phyloP scores from a whole-genome alignment of 2,329 filamentous ascomycete genomes.

The Pseudocercospora eumusae region DNA sequence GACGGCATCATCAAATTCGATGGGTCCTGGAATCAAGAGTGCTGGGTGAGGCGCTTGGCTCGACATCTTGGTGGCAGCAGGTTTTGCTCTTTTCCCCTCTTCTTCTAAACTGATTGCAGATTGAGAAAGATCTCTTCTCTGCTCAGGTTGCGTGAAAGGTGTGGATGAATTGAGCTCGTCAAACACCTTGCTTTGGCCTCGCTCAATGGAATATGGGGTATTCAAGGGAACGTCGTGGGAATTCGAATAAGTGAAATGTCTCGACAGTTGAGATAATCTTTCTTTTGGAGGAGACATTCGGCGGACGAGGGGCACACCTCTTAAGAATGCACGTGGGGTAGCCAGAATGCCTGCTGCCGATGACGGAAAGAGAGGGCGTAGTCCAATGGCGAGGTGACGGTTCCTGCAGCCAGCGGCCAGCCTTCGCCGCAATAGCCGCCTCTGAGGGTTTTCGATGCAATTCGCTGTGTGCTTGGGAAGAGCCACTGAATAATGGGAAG shows the following conservation, averaged over 20 bases:
- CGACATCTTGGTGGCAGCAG: slow-evolving; percentile 53
- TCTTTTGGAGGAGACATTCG: slow-evolving; percentile 39
- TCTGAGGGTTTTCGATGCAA: not conserved
- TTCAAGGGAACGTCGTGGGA: slow-evolving; percentile 59
- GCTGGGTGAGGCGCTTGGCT: slow-evolving; percentile 64
- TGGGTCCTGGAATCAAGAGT: slow-evolving; percentile 92
- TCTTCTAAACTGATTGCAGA: slow-evolving; percentile 30
- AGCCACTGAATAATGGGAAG: not conserved
- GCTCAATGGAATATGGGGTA: slow-evolving; percentile 64
- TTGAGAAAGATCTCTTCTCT: slow-evolving; percentile 33
- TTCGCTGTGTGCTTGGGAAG: not conserved
- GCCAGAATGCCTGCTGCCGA: slow-evolving; percentile 20
- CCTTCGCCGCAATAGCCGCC: slow-evolving; percentile 15
- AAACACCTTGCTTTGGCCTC: slow-evolving; percentile 49
- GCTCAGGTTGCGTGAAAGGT: slow-evolving; percentile 30
- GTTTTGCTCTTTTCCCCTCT: slow-evolving; percentile 32
- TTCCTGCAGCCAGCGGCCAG: slow-evolving; percentile 10
- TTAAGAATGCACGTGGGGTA: slow-evolving; percentile 19
- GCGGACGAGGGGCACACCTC: slow-evolving; percentile 12
- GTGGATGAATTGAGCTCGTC: slow-evolving; percentile 18
- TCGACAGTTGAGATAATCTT: slow-evolving; percentile 58
- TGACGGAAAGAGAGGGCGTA: slow-evolving; percentile 10
- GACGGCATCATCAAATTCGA: slow-evolving; percentile 97
- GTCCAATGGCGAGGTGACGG: slow-evolving; percentile 7
- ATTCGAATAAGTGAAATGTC: slow-evolving; percentile 60